phyloP scores from a whole-genome alignment of 2,329 filamentous ascomycete species.

The Shiraia bambusicola region DNA sequence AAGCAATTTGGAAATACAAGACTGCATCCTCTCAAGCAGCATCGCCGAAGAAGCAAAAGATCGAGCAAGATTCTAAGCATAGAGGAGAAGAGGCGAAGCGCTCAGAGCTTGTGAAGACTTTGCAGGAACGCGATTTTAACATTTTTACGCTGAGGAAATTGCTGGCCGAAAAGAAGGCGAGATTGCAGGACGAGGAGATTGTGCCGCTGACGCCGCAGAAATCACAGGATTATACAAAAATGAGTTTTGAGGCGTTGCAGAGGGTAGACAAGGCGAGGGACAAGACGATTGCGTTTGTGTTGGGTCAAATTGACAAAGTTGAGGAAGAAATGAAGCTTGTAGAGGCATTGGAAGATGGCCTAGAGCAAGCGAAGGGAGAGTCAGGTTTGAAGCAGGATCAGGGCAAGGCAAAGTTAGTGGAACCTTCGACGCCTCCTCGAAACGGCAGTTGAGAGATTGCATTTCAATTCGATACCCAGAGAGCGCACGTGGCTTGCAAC shows the following conservation, averaged over 20 bases:
- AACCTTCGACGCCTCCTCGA: slow-evolving; percentile 9
- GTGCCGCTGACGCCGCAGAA: slow-evolving; percentile 34
- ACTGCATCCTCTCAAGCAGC: slow-evolving; percentile 36
- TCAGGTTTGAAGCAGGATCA: slow-evolving; percentile 7
- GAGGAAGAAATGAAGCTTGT: slow-evolving; percentile 44
- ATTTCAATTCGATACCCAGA: neutral
- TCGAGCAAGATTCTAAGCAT: slow-evolving; percentile 38
- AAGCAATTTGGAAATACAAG: slow-evolving; percentile 50
- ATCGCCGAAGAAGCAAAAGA: slow-evolving; percentile 40
- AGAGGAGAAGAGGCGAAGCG: slow-evolving; percentile 40
- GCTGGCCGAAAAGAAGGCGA: slow-evolving; percentile 47
- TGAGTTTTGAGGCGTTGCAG: slow-evolving; percentile 45
- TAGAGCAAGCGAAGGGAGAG: slow-evolving; percentile 19
- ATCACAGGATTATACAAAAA: slow-evolving; percentile 44
- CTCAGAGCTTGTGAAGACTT: slow-evolving; percentile 41
- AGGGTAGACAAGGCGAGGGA: slow-evolving; percentile 54
- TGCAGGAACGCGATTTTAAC: slow-evolving; percentile 50
- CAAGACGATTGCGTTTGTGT: slow-evolving; percentile 54
- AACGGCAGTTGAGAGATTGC: neutral
- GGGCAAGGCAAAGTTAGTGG: slow-evolving; percentile 4
- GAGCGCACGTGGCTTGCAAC: no score
- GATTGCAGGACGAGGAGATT: slow-evolving; percentile 26
- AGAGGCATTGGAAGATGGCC: slow-evolving; percentile 24
- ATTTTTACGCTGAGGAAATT: slow-evolving; percentile 51
- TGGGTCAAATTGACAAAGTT: slow-evolving; percentile 55